phyloP scores from a whole-genome alignment of 2,329 filamentous ascomycete species.

The Ceratocystis papillata region DNA sequence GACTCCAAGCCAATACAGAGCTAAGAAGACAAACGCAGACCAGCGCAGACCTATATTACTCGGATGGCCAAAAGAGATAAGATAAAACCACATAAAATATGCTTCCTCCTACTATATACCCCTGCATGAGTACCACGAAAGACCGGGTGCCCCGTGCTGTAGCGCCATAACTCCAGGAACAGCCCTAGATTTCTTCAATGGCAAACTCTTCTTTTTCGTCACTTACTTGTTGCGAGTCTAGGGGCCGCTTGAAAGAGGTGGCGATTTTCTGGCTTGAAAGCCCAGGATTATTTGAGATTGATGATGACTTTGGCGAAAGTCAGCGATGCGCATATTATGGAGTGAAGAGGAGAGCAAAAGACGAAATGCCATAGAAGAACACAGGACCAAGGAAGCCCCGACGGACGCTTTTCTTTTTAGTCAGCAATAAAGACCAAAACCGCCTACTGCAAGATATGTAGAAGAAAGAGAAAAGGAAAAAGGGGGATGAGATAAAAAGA shows the following conservation, averaged over 20 bases:
- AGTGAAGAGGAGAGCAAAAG: not conserved
- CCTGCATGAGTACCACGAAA: conserved; percentile 9
- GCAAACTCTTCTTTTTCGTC: not conserved
- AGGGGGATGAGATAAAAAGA: not conserved
- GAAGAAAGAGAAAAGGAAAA: not conserved
- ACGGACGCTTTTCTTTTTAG: no score
- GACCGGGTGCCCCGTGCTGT: not conserved
- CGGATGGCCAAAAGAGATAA: no score
- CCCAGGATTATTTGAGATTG: not conserved
- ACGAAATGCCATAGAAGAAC: not conserved
- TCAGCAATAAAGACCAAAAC: not conserved
- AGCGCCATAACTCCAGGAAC: conserved; percentile 5
- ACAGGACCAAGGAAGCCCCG: not conserved
- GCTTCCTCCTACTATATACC: not conserved
- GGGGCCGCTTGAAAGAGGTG: not conserved
- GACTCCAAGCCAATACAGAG: not conserved
- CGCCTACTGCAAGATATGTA: not conserved
- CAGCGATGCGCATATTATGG: not conserved
- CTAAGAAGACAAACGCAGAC: not conserved
- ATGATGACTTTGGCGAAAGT: not conserved
- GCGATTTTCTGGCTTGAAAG: not conserved
- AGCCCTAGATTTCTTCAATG: conserved; percentile 1
- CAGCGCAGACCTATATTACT: no score
- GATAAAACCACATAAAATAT: not conserved
- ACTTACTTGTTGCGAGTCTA: no score